Evolutionary conservation across 805 yeast species (phyloP).

Genomic region (Middelhovenomyces tepae): DNA sequence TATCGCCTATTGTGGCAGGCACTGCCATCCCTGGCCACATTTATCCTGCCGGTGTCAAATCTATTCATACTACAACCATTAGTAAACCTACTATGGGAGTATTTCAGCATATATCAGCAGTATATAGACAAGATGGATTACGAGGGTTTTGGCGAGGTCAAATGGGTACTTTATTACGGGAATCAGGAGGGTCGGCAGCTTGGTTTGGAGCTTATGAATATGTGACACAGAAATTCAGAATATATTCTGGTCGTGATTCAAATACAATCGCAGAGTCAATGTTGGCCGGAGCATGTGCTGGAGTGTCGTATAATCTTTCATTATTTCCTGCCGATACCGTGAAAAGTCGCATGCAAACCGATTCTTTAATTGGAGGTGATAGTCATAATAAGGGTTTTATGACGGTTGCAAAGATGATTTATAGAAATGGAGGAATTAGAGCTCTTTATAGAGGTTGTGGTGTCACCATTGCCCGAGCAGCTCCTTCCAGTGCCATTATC

Average conservation of each 20-base stretch:
- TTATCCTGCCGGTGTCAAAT: slow-evolving; percentile 4
- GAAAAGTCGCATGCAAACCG: slow-evolving; percentile 77
- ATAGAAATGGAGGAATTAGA: slow-evolving; percentile 47
- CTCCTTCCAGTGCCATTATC: slow-evolving; percentile 85
- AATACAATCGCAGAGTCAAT: slow-evolving; percentile 44
- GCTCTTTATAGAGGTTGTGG: slow-evolving; percentile 82
- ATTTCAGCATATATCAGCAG: slow-evolving; percentile 32
- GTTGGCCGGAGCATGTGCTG: slow-evolving; percentile 79
- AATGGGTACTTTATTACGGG: slow-evolving; percentile 69
- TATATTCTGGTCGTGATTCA: slow-evolving; percentile 4
- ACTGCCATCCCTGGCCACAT: slow-evolving; percentile 18
- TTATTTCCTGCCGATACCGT: slow-evolving; percentile 87
- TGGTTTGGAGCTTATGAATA: slow-evolving; percentile 90
- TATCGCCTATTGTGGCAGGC: slow-evolving; percentile 5
- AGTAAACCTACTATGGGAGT: slow-evolving; percentile 14
- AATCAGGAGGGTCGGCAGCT: slow-evolving; percentile 81
- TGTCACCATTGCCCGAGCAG: slow-evolving; percentile 69
- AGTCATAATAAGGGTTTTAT: slow-evolving; percentile 26
- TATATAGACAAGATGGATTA: slow-evolving; percentile 47
- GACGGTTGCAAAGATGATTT: slow-evolving; percentile 34
- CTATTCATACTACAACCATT: slow-evolving; percentile 3
- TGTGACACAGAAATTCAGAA: slow-evolving; percentile 17
- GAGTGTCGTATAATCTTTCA: slow-evolving; percentile 68
- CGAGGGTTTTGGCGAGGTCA: slow-evolving; percentile 84
- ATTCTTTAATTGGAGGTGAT: slow-evolving; percentile 30